phyloP scores from a whole-genome alignment of 768 basidiomycete genomes.

The Rhodosporidiobolus odoratus region DNA sequence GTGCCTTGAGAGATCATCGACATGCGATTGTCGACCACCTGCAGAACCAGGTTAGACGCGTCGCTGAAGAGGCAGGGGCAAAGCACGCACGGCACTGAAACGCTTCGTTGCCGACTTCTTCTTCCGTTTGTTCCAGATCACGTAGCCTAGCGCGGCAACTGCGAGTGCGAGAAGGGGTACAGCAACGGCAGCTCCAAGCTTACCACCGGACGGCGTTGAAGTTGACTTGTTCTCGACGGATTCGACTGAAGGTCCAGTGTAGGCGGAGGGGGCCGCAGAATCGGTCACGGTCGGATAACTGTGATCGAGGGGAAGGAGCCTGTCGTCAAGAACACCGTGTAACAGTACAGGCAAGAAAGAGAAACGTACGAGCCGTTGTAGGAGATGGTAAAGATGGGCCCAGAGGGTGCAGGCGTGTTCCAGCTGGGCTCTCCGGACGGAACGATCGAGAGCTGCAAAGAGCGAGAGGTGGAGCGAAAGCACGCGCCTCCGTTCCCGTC shows the following conservation, averaged over 20 bases:
- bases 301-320: too few species aligned
- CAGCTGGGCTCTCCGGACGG: slow-evolving; percentile 29
- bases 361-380: slow-evolving; percentile 33
- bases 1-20: slow-evolving; percentile 39
- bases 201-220: slow-evolving; percentile 17
- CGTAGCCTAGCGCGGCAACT: slow-evolving; percentile 3
- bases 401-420: slow-evolving; percentile 30
- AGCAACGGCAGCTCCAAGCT: slow-evolving; percentile 31
- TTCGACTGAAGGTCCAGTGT: slow-evolving; percentile 35
- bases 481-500: neutral
- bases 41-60: neutral
- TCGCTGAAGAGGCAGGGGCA: too few species aligned
- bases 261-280: neutral
- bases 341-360: too few species aligned
- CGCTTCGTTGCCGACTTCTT: slow-evolving; percentile 35
- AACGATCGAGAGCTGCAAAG: slow-evolving; percentile 22
- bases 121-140: slow-evolving; percentile 11
- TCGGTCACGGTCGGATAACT: slow-evolving; percentile 35
- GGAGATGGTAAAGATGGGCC: slow-evolving; percentile 32
- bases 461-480: neutral
- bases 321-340: too few species aligned
- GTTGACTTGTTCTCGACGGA: slow-evolving; percentile 23
- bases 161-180: slow-evolving; percentile 25
- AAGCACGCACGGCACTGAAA: slow-evolving; percentile 29
- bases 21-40: slow-evolving; percentile 40